phyloP scores from a whole-genome alignment of 306 rosid genomes.

The Herpetospermum pedunculosum region DNA sequence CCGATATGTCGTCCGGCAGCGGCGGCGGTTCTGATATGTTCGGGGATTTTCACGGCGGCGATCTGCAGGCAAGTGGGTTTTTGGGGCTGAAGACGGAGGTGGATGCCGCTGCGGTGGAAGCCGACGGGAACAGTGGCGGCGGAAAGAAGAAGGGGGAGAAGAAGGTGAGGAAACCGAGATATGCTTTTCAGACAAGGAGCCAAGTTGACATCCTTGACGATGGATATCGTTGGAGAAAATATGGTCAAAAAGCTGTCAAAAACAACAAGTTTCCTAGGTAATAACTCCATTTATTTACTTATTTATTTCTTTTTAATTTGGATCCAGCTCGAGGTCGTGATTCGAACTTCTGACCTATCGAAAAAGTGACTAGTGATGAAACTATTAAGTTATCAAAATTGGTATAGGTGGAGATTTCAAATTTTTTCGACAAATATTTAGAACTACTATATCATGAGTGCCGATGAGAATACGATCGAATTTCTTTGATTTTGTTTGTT shows the following conservation, averaged over 20 bases:
- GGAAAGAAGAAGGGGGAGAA: slow-evolving; percentile 5
- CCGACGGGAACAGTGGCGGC: background rate
- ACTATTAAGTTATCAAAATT: too few relatives aligned
- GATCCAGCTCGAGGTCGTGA: accelerated
- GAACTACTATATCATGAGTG: too few relatives aligned
- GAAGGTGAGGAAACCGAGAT: slow-evolving; percentile 12
- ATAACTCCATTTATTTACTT: background rate
- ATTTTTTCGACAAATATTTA: too few relatives aligned
- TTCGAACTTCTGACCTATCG: too few relatives aligned
- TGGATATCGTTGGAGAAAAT: slow-evolving; percentile 17
- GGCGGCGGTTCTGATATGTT: background rate
- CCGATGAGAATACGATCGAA: too few relatives aligned
- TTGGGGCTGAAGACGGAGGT: background rate
- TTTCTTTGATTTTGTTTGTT: background rate
- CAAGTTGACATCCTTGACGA: slow-evolving; percentile 16
- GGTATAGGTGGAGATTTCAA: too few relatives aligned
- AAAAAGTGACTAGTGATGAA: too few relatives aligned
- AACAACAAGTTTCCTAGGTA: slow-evolving; percentile 17
- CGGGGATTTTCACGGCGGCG: slow-evolving; percentile 3
- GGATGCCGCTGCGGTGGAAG: background rate
- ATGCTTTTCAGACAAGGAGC: slow-evolving; percentile 10
- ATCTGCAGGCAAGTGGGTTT: slow-evolving; percentile 16
- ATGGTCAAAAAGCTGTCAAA: slow-evolving; percentile 15
- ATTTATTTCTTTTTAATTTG: background rate
- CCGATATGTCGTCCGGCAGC: background rate